These are phyloP conservation scores for Rhododendron simsii DNA, from an alignment of 148 eudicot genomes.

Conservation along the genomic window DNA sequence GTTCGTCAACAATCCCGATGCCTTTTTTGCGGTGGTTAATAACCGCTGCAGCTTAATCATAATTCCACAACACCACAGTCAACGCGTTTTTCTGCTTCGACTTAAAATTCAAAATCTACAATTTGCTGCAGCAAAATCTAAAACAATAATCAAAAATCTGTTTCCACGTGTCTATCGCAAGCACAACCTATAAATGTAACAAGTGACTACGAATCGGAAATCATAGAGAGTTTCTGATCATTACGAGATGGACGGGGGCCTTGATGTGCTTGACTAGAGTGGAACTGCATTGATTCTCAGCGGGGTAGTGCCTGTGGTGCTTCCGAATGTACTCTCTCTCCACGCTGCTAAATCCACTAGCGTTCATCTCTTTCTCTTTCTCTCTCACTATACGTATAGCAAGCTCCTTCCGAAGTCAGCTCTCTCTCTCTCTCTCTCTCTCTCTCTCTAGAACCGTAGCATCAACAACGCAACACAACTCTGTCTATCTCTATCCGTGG, in stretches of 20 bases:
- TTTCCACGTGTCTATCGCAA: neutral
- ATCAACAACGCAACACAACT: neutral
- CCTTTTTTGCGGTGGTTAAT: no score
- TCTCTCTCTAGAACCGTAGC: neutral
- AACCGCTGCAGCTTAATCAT: neutral
- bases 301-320: constrained; percentile 17
- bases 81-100: neutral
- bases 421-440: constrained; percentile 1
- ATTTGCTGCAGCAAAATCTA: neutral
- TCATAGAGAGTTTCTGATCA: neutral
- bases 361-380: constrained; percentile 8
- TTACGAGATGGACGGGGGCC: constrained; percentile 27
- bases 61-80: neutral
- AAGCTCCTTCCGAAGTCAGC: constrained; percentile 7
- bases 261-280: constrained; percentile 28
- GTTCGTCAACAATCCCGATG: neutral
- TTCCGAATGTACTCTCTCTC: constrained; percentile 21
- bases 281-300: constrained; percentile 26
- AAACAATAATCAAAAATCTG: neutral
- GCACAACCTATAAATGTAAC: neutral
- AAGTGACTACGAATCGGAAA: neutral
- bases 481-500: neutral
- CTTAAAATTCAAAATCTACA: neutral
- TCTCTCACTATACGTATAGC: neutral
- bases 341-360: constrained; percentile 9